Evolutionary conservation across 768 basidiomycete species (phyloP).

Genomic region (Hebeloma cylindrosporum): DNA sequence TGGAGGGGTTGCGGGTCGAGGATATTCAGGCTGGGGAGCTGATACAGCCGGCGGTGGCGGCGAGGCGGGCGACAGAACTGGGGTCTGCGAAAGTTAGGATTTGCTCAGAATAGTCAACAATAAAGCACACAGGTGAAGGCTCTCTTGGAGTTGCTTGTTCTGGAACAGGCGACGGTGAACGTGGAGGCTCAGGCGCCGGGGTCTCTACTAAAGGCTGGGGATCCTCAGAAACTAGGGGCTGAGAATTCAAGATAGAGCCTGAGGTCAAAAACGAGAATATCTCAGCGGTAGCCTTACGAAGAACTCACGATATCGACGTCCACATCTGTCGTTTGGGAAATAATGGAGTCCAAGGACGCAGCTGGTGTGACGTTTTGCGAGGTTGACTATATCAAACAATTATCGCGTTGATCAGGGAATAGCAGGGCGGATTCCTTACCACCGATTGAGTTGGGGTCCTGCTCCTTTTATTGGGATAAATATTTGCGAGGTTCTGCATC

Average conservation of each 20-base stretch:
- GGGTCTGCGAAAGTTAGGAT: conserved; percentile 4
- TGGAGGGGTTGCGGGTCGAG: not conserved
- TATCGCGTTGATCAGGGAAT: not conserved
- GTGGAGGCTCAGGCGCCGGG: conserved; percentile 22
- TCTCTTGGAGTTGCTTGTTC: conserved; percentile 9
- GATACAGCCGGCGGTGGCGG: conserved; percentile 1
- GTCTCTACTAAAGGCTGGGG: conserved; percentile 11
- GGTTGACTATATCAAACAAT: conserved; percentile 3
- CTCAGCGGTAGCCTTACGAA: not conserved
- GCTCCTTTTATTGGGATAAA: conserved; percentile 44
- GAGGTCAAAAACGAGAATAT: not conserved
- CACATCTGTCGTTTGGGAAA: conserved; percentile 4
- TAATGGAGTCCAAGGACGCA: conserved; percentile 4
- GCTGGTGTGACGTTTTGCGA: conserved; percentile 8
- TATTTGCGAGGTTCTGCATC: conserved; percentile 44
- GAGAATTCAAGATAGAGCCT: not conserved
- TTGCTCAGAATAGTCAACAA: too few species aligned
- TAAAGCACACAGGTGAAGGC: conserved; percentile 11
- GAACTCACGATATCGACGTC: conserved; percentile 14
- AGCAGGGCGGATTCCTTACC: conserved; percentile 5
- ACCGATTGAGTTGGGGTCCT: conserved; percentile 31
- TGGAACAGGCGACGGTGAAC: conserved; percentile 23
- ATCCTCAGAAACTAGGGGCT: conserved; percentile 12
- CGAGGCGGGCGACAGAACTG: conserved; percentile 3
- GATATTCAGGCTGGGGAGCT: not conserved